These are phyloP conservation scores for Aaosphaeria pasadenensis DNA, from an alignment of 2,329 filamentous ascomycete genomes.

Conservation along the genomic window DNA sequence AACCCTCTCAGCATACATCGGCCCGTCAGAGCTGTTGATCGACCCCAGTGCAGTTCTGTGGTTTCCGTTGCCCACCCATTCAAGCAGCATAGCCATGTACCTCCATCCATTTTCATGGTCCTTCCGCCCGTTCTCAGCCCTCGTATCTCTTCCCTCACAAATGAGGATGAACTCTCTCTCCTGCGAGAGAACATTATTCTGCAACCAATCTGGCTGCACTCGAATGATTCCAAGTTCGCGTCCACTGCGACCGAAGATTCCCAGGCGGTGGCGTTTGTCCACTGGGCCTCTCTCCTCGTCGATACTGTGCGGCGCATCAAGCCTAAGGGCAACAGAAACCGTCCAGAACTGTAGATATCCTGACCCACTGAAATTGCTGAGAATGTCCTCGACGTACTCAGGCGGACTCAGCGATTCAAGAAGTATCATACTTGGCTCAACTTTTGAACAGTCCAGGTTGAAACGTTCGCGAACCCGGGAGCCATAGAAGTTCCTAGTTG, in stretches of 20 bases:
- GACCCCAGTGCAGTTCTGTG: not conserved
- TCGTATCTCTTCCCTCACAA: not conserved
- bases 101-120: not conserved
- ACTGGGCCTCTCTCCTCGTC: not conserved
- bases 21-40: not conserved
- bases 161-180: not conserved
- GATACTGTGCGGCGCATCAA: not conserved
- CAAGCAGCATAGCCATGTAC: not conserved
- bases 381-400: not conserved
- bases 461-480: not conserved
- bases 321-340: not conserved
- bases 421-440: not conserved
- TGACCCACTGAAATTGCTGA: not conserved
- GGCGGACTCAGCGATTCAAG: not conserved
- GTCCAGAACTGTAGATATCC: not conserved
- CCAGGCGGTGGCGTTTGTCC: not conserved
- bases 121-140: not conserved
- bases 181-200: not conserved
- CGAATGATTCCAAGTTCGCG: not conserved
- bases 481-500: not conserved
- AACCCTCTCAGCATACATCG: not conserved
- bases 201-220: not conserved
- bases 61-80: not conserved
- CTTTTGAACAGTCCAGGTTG: not conserved
- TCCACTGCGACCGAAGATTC: not conserved